Conservation (phyloP, 371 early-diverging fungal genomes). For the Circinella umbellata region DNA sequence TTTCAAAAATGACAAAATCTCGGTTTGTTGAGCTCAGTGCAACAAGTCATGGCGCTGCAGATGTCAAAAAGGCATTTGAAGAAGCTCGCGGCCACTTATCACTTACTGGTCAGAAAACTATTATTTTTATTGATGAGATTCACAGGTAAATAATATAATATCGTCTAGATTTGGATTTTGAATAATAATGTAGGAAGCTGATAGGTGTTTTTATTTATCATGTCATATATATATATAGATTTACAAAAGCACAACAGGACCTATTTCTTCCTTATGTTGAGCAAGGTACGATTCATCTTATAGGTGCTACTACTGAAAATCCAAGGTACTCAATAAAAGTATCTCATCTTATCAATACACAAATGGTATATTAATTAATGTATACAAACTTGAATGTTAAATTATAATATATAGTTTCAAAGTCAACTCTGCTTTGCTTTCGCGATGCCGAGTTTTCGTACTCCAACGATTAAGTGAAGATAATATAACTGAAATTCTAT, state of each 20-base stretch:
- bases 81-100: conserved; percentile 65
- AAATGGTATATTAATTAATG: not conserved
- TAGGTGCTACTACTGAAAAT: conserved; percentile 92
- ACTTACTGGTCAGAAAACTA: conserved; percentile 67
- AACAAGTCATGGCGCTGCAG: conserved; percentile 69
- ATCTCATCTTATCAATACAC: no score
- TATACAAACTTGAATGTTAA: no score
- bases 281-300: conserved; percentile 75
- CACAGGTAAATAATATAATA: conserved; percentile 39
- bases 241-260: conserved; percentile 90
- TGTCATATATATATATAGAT: conserved; percentile 42
- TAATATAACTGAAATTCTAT: conserved; percentile 65
- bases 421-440: conserved; percentile 81
- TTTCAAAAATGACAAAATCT: conserved; percentile 66
- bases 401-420: conserved; percentile 55
- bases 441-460: conserved; percentile 80
- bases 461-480: conserved; percentile 65
- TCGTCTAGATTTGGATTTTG: no score
- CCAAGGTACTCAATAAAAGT: conserved; percentile 59
- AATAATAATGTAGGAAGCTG: no score
- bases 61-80: conserved; percentile 72
- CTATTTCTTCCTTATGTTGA: conserved; percentile 83
- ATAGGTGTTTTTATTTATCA: no score
- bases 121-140: conserved; percentile 88
- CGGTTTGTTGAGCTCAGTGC: conserved; percentile 78